Evolutionary conservation across 2,329 filamentous ascomycete genomes (phyloP).

Genomic region (Fusarium sp.): DNA sequence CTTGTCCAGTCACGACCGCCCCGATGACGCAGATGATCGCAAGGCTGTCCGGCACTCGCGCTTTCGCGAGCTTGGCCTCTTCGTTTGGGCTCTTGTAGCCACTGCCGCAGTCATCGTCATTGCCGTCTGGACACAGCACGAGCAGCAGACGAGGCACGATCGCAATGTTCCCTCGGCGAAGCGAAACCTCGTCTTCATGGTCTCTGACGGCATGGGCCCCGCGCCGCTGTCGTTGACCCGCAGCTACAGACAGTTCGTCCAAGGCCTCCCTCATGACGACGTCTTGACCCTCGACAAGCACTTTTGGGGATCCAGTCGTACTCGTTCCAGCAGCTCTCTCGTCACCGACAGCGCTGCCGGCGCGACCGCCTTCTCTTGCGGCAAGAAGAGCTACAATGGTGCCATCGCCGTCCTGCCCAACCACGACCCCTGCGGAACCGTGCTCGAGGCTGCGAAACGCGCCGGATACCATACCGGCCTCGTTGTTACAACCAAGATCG

Average conservation of each 20-base stretch:
- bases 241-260: constrained; percentile 83
- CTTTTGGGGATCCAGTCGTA: constrained; percentile 90
- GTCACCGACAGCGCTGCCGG: constrained; percentile 98
- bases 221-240: constrained; percentile 89
- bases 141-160: constrained; percentile 60
- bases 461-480: constrained; percentile 93
- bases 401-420: constrained; percentile 92
- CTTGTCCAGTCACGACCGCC: constrained; percentile 50
- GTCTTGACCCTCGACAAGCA: constrained; percentile 86
- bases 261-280: constrained; percentile 79
- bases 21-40: constrained; percentile 38
- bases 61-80: constrained; percentile 78
- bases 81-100: constrained; percentile 85
- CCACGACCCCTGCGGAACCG: constrained; percentile 88
- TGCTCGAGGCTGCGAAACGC: constrained; percentile 91
- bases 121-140: constrained; percentile 82
- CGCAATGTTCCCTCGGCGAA: constrained; percentile 68
- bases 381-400: constrained; percentile 93
- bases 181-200: constrained; percentile 98
- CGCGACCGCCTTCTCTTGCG: constrained; percentile 95
- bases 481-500: constrained; percentile 86
- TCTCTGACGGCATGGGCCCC: constrained; percentile 98
- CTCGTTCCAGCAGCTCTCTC: constrained; percentile 83
- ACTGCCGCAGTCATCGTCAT: constrained; percentile 83
- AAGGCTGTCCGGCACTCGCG: constrained; percentile 52